These are phyloP conservation scores for Entomortierella chlamydospora DNA, from an alignment of 192 early-diverging fungal genomes.

Conservation along the genomic window DNA sequence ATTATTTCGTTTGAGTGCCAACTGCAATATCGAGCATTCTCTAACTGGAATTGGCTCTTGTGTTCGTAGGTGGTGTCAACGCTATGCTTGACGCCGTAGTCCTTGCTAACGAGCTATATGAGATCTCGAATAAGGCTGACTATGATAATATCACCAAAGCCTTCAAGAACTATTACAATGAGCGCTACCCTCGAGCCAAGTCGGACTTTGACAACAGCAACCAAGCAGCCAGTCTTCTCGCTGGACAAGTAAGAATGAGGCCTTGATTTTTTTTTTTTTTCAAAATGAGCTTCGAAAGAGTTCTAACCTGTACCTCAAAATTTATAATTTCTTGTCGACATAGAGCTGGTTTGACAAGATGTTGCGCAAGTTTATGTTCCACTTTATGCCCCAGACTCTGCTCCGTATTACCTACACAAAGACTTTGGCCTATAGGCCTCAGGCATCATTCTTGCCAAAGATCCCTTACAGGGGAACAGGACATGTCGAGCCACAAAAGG, in stretches of 20 bases:
- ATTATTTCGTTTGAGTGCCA: too few relatives aligned
- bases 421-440: constrained; percentile 3
- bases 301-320: too few relatives aligned
- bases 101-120: constrained; percentile 20
- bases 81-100: constrained; percentile 14
- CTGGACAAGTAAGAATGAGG: constrained; percentile 24
- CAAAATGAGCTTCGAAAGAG: too few relatives aligned
- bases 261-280: neutral
- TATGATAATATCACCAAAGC: constrained; percentile 4
- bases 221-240: constrained; percentile 4
- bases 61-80: constrained; percentile 10
- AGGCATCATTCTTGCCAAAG: constrained; percentile 9
- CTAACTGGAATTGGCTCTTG: too few relatives aligned
- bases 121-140: neutral
- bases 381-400: constrained; percentile 1
- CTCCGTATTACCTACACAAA: neutral
- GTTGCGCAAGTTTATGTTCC: neutral
- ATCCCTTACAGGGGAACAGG: neutral
- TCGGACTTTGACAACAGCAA: constrained; percentile 2
- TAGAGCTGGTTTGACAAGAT: neutral
- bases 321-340: too few relatives aligned
- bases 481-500: neutral
- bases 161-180: constrained; percentile 16
- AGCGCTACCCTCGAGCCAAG: constrained; percentile 14
- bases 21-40: neutral